Base-by-base conservation (phyloP, 2,329 filamentous ascomycete genomes). In the Elsinoe ampelina region DNA sequence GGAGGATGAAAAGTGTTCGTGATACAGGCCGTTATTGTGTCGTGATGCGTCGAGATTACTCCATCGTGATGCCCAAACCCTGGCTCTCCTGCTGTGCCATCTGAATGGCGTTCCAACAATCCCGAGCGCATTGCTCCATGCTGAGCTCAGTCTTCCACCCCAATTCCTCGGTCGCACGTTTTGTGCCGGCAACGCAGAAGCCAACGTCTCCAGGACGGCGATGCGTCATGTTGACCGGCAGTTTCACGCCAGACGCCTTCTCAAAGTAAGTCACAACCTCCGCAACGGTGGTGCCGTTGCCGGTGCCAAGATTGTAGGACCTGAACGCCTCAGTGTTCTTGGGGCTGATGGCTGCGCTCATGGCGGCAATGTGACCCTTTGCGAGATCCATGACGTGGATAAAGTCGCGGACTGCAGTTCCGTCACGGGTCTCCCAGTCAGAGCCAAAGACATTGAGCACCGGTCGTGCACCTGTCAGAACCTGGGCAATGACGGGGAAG, bases 361-460 rank as follows among this genome's bases (percentile, higher is more conserved):
- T 71, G 1, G 83, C 83, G 5, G 82, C 80, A 36, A 85, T 76
- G 67, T 86, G 83, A 3, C 80, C 83, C 41, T 78, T 73, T 5
- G 82, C 82, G 43, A 86, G 75, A 66, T 86, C 83, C 13, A 77
- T 79, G 36, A 85, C 83, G 62, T 86, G 83, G 60, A 86, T 84
- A 64, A 84, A 86, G 67, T 86, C 83, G 41, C 83, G 79, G 39
- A 86, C 76, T 1, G 82, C 81, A 0, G 83, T 85, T 13, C 83
- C 83, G 62, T 86, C 83, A 3, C 74, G 71, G 0, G 83, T 86
- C 57, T 82, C 75, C 77, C 82, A 86, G 67, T 86, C 81, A 2
- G 75, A 76, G 6, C 83, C 83, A 61, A 82, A 86, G 55, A 86
- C 77, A 51, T 80, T 74, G n/a, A 85, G 71, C 43, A 77, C 73